Evolutionary conservation across 768 basidiomycete species (phyloP).

Genomic region (Suillus fuscotomentosus): DNA sequence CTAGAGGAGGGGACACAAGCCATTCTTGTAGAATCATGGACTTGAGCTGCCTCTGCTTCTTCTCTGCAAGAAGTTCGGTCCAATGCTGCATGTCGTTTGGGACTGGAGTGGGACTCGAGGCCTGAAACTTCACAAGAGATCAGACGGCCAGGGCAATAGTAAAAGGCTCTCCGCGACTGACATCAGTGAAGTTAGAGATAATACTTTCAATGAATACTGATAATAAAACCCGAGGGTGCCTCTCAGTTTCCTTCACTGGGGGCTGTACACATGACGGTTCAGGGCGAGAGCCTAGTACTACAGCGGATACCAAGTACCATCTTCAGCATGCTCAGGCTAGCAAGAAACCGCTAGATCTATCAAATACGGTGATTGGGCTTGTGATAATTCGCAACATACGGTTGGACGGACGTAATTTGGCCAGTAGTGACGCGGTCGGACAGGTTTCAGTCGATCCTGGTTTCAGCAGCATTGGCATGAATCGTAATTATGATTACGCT

Average conservation of each 20-base stretch:
- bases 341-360: background rate
- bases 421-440: background rate
- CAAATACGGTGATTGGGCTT: background rate
- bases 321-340: background rate
- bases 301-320: background rate
- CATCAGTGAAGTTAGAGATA: background rate
- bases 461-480: background rate
- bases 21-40: slow-evolving; percentile 67
- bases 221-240: background rate
- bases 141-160: background rate
- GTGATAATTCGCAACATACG: background rate
- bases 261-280: background rate
- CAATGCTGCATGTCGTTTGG: slow-evolving; percentile 31
- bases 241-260: background rate
- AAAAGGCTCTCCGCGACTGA: background rate
- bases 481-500: background rate
- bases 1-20: slow-evolving; percentile 48
- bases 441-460: background rate
- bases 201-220: background rate
- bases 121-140: background rate
- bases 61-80: slow-evolving; percentile 52
- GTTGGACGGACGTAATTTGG: background rate
- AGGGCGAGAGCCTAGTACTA: background rate
- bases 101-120: background rate
- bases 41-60: slow-evolving; percentile 49